These are phyloP conservation scores for Senna siamea DNA, from an alignment of 306 rosid genomes.

Conservation along the genomic window DNA sequence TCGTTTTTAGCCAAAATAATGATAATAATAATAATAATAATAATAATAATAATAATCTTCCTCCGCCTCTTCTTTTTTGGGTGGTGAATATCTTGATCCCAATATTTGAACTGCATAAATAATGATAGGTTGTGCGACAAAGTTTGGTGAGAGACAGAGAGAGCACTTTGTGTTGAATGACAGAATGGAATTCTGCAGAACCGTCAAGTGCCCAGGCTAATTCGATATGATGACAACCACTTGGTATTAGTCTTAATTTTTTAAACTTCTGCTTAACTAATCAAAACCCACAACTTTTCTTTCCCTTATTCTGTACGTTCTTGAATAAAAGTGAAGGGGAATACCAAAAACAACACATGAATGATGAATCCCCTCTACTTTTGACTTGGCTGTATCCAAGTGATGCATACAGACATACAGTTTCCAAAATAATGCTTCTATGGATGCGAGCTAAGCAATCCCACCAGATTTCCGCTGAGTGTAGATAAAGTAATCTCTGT, in stretches of 20 bases:
- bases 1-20: not conserved
- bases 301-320: not conserved
- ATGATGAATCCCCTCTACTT: not conserved
- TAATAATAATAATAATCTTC: not conserved
- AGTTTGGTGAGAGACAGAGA: not conserved
- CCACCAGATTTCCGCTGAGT: not conserved
- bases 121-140: not conserved
- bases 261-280: not conserved
- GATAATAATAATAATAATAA: too few species aligned
- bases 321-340: not conserved
- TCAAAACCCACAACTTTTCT: not conserved
- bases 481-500: not conserved
- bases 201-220: not conserved
- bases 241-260: not conserved
- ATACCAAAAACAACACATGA: not conserved
- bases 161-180: not conserved
- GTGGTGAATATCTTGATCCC: not conserved
- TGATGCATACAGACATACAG: not conserved
- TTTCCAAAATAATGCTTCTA: not conserved
- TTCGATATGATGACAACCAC: constrained; percentile 20
- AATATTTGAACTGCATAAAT: constrained; percentile 3
- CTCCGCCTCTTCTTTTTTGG: not conserved
- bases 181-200: not conserved
- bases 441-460: not conserved
- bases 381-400: constrained; percentile 18